Evolutionary conservation across 2,329 filamentous ascomycete species (phyloP).

Genomic region (Colletotrichum australisinense): DNA sequence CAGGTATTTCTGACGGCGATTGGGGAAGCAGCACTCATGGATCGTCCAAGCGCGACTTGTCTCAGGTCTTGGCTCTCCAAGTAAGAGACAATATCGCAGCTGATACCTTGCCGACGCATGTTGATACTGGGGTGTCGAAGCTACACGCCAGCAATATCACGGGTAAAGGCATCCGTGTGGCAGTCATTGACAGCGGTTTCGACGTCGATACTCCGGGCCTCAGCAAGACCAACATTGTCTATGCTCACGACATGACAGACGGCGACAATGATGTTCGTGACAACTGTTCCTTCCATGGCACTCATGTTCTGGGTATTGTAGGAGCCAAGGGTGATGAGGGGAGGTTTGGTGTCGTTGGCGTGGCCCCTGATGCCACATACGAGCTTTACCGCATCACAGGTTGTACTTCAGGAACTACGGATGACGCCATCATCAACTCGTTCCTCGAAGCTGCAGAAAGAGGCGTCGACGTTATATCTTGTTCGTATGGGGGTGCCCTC

Average conservation of each 20-base stretch:
- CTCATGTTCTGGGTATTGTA: constrained; percentile 15
- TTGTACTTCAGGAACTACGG: constrained; percentile 28
- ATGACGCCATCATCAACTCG: constrained; percentile 8
- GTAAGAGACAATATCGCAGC: not conserved
- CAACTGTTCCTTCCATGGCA: constrained; percentile 11
- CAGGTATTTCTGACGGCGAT: not conserved
- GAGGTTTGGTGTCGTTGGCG: constrained; percentile 39
- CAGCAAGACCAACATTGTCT: constrained; percentile 5
- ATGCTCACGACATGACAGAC: constrained; percentile 13
- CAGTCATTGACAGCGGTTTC: constrained; percentile 21
- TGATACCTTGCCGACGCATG: constrained; percentile 37
- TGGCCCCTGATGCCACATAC: constrained; percentile 40
- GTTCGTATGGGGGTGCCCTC: not conserved
- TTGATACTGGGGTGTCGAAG: constrained; percentile 38
- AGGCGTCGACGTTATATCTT: constrained; percentile 9
- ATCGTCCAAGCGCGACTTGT: not conserved
- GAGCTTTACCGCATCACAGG: constrained; percentile 38
- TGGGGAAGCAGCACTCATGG: not conserved
- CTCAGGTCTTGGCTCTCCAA: not conserved
- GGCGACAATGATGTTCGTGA: constrained; percentile 19
- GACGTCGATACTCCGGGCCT: constrained; percentile 3
- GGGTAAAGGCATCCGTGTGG: constrained; percentile 12
- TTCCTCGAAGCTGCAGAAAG: constrained; percentile 21
- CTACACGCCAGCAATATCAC: constrained; percentile 15
- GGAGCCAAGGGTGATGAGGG: constrained; percentile 16